Percentiles rank a stretch among this genome's conserved stretches.
These are phyloP conservation scores for Cupressus sempervirens DNA, from an alignment of 75 land plant genomes.

Conservation along the genomic window DNA sequence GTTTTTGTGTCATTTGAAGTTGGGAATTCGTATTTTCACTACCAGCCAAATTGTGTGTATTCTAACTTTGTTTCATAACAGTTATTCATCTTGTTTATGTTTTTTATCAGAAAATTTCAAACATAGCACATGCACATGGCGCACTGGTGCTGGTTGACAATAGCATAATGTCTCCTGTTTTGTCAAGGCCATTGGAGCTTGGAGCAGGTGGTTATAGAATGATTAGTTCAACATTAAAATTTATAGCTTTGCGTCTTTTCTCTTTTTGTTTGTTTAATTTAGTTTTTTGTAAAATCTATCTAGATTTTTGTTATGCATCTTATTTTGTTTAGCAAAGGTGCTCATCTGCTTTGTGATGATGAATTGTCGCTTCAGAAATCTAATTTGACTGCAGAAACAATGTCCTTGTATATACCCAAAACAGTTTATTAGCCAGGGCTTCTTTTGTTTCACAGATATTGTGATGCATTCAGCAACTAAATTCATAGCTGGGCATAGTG, in stretches of 20 bases:
- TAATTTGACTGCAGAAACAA: not conserved
- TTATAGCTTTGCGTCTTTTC: not conserved
- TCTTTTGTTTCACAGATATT: slow-evolving; percentile 60
- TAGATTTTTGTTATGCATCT: not conserved
- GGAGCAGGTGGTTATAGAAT: slow-evolving; percentile 77
- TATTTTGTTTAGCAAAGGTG: not conserved
- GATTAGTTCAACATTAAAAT: not conserved
- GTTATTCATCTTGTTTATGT: slow-evolving; percentile 6
- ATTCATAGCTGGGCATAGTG: slow-evolving; percentile 98
- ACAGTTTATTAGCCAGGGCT: not conserved
- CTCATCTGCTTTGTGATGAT: not conserved
- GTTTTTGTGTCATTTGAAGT: not conserved
- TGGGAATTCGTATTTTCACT: not conserved
- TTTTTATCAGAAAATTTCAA: slow-evolving; percentile 66
- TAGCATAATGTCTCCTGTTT: slow-evolving; percentile 96
- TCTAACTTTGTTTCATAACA: not conserved
- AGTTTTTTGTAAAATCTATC: not conserved
- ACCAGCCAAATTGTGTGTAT: not conserved
- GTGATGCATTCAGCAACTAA: slow-evolving; percentile 99
- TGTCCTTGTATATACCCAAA: not conserved
- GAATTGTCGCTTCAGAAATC: not conserved
- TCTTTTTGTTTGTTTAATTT: not conserved
- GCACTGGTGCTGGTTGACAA: slow-evolving; percentile 94
- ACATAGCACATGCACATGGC: slow-evolving; percentile 76
- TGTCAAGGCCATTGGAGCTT: slow-evolving; percentile 84